phyloP scores from a whole-genome alignment of 331 rosid species.

The Malus hybrid region DNA sequence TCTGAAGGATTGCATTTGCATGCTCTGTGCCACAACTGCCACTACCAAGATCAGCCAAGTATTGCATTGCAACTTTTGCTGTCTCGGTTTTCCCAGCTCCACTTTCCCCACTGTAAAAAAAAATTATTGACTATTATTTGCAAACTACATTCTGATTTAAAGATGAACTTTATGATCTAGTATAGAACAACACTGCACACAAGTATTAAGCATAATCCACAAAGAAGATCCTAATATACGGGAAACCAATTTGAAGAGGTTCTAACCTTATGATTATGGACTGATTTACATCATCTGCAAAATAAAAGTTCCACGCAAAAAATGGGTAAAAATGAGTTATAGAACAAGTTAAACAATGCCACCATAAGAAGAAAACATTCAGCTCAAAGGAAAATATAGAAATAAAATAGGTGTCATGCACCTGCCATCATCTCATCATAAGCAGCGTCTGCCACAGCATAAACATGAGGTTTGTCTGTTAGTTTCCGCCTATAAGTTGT shows the following conservation, averaged over 20 bases:
- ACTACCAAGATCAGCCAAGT: constrained; percentile 75
- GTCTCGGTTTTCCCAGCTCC: constrained; percentile 98
- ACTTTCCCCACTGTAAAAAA: constrained; percentile 81
- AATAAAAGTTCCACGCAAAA: constrained; percentile 11
- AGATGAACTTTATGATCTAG: not conserved
- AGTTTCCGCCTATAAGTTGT: constrained; percentile 53
- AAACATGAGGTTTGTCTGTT: constrained; percentile 71
- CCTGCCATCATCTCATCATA: constrained; percentile 86
- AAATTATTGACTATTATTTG: not conserved
- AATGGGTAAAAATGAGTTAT: constrained; percentile 20
- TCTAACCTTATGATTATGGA: constrained; percentile 91
- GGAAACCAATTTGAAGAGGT: constrained; percentile 7
- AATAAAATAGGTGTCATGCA: constrained; percentile 11
- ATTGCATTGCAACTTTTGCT: constrained; percentile 80
- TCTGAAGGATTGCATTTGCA: constrained; percentile 58
- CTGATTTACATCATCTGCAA: constrained; percentile 82
- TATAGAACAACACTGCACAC: constrained; percentile 1
- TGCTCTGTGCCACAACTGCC: constrained; percentile 55
- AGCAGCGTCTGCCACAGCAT: constrained; percentile 65
- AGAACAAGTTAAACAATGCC: constrained; percentile 17
- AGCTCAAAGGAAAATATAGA: constrained; percentile 1
- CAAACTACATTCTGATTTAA: not conserved
- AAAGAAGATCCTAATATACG: constrained; percentile 13
- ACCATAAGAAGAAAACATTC: not conserved
- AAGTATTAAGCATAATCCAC: not conserved